Conservation (phyloP, 371 early-diverging fungal species). For the Mucor racemosus region DNA sequence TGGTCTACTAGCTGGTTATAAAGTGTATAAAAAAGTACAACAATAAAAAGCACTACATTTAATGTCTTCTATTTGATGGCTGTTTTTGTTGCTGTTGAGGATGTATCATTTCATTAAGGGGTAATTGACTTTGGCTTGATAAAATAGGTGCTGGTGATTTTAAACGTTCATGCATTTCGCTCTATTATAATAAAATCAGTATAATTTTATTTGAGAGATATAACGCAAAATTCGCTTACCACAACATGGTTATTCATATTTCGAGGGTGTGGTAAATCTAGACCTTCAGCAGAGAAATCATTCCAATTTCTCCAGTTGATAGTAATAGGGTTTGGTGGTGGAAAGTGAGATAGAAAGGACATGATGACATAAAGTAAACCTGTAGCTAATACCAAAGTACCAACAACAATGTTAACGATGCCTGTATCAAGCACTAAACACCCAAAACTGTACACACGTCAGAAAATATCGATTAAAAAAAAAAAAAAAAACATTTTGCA, state of each 20-base stretch:
- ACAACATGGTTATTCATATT: slow-evolving; percentile 23
- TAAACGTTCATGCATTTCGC: slow-evolving; percentile 26
- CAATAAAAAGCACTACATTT: not conserved
- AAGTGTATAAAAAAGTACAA: not conserved
- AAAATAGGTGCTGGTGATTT: slow-evolving; percentile 20
- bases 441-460: slow-evolving; percentile 35
- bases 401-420: slow-evolving; percentile 42
- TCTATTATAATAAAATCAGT: slow-evolving; percentile 10
- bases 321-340: slow-evolving; percentile 41
- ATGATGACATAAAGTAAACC: slow-evolving; percentile 46
- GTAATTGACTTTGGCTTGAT: slow-evolving; percentile 6
- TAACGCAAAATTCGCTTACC: slow-evolving; percentile 11
- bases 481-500: not conserved
- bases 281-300: slow-evolving; percentile 49
- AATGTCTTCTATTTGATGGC: not conserved
- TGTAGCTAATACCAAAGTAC: slow-evolving; percentile 39
- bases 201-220: not conserved
- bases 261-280: slow-evolving; percentile 41
- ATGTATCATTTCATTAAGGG: slow-evolving; percentile 15
- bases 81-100: slow-evolving; percentile 2
- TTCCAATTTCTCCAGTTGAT: slow-evolving; percentile 55
- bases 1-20: slow-evolving; percentile 52
- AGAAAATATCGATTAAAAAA: not conserved
- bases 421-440: slow-evolving; percentile 38
- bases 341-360: slow-evolving; percentile 42